Evolutionary conservation across 108 stramenopile genomes (phyloP).

Genomic region (Nitzschia sp.): DNA sequence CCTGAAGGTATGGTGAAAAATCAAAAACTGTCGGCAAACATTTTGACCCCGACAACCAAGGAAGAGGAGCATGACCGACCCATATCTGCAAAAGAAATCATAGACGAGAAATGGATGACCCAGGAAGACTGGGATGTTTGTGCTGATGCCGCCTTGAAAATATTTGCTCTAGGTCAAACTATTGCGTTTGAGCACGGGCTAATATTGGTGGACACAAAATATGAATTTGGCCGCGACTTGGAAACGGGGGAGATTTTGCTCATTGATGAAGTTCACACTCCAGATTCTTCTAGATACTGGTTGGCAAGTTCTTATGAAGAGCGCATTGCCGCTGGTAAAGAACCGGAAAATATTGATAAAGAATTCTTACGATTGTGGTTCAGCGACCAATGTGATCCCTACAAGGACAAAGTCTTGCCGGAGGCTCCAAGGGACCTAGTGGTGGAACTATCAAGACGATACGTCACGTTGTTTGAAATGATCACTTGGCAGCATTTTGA

Average conservation of each 20-base stretch:
- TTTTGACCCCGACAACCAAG: conserved; percentile 98
- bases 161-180: conserved; percentile 88
- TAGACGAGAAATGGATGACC: conserved; percentile 88
- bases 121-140: conserved; percentile 84
- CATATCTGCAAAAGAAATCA: conserved; percentile 89
- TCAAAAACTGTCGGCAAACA: conserved; percentile 70
- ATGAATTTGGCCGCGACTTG: conserved; percentile 93
- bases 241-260: conserved; percentile 82
- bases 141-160: conserved; percentile 65
- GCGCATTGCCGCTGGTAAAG: conserved; percentile 78
- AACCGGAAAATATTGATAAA: conserved; percentile 99
- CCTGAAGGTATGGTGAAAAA: conserved; percentile 97
- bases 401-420: conserved; percentile 90
- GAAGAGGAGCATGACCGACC: conserved; percentile 97
- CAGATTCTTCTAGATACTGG: conserved; percentile 99
- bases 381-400: conserved; percentile 96
- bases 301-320: conserved; percentile 86
- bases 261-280: conserved; percentile 98
- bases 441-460: conserved; percentile 91
- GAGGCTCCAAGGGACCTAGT: conserved; percentile 96
- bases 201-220: conserved; percentile 99
- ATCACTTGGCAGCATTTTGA: conserved; percentile 93
- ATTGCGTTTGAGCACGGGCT: conserved; percentile 86
- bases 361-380: conserved; percentile 99
- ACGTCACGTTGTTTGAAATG: conserved; percentile 94